Base-by-base conservation (phyloP, 2,329 filamentous ascomycete genomes). In the Fusarium vanettenii region DNA sequence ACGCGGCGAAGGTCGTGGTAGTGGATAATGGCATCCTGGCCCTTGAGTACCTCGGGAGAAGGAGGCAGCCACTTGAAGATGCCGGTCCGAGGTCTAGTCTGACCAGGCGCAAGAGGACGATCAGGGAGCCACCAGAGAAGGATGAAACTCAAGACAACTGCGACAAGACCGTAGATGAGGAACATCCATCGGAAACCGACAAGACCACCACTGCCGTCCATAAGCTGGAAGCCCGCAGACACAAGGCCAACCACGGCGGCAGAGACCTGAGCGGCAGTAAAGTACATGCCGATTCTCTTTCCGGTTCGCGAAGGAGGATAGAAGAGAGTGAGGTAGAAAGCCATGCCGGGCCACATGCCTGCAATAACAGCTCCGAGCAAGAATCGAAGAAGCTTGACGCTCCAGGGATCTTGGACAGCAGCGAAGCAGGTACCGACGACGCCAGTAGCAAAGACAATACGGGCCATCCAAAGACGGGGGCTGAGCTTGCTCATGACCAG, bases 321-420 rank as follows among this genome's bases (percentile, higher is more conserved):
- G 86, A 97, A 98, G 9, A 97, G 88, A 0, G 95, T 97, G 56
- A 98, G 87, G 80, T 97, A 98, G 82, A 97, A 97, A 11, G 94
- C 91, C 95, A 98, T 97, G 60, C 95, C 95, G 0, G 95, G 95
- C 95, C 95, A 98, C 92, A 98, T 95, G 56, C 95, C 95, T 1
- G 95, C 95, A 80, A 95, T 95, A 27, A 97, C 95, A 16, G 97
- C 89, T 57, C 95, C 95, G 8, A 98, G 89, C 13, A 98, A 87
- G 66, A 98, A 92, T 9, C 95, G 92, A 31, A 98, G 88, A n/a
- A 97, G 87, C 89, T 96, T 95, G 77, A 97, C 87, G 79, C 94
- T 97, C 93, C 95, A 97, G 9, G 93, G 93, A 45, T 92, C 91
- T 75, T 92, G 90, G 80, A 97, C 94, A 14, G 94, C 94, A 7